These are phyloP conservation scores for Ogataea trehaloabstinens DNA, from an alignment of 805 yeast species.

Conservation along the genomic window DNA sequence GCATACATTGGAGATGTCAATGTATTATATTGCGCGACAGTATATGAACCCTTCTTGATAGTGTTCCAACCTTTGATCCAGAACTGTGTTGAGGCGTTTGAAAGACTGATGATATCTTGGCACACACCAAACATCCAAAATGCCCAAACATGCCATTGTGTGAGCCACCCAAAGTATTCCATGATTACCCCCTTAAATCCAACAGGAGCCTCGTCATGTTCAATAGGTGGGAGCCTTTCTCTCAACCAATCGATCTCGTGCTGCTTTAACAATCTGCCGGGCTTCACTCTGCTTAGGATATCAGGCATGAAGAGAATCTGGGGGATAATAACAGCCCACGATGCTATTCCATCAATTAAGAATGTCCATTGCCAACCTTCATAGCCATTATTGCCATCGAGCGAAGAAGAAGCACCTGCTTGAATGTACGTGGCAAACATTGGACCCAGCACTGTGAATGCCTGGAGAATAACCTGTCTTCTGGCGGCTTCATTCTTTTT, in stretches of 20 bases:
- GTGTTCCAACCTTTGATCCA: conserved; percentile 24
- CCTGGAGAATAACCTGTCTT: conserved; percentile 57
- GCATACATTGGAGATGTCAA: conserved; percentile 20
- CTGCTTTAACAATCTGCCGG: conserved; percentile 25
- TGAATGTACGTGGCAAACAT: conserved; percentile 57
- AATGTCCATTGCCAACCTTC: conserved; percentile 55
- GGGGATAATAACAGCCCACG: conserved; percentile 17
- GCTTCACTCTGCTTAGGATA: conserved; percentile 28
- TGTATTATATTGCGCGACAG: conserved; percentile 17
- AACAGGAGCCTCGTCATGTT: conserved; percentile 7
- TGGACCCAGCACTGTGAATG: conserved; percentile 59
- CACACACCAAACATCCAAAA: conserved; percentile 17
- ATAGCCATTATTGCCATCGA: conserved; percentile 17
- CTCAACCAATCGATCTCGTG: conserved; percentile 13
- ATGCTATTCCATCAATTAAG: conserved; percentile 42
- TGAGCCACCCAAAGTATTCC: conserved; percentile 12
- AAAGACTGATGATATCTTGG: conserved; percentile 16
- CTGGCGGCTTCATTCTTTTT: conserved; percentile 53
- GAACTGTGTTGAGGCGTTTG: conserved; percentile 18
- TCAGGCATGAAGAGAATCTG: conserved; percentile 26
- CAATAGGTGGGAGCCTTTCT: conserved; percentile 11
- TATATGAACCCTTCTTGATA: conserved; percentile 13
- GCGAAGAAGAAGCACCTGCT: conserved; percentile 32
- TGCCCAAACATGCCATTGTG: conserved; percentile 22
- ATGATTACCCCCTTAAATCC: conserved; percentile 11